Percentiles rank a stretch among this genome's conserved stretches.
Evolutionary conservation across 2,329 filamentous ascomycete species (phyloP).

Genomic region (Mariannaea elegans): DNA sequence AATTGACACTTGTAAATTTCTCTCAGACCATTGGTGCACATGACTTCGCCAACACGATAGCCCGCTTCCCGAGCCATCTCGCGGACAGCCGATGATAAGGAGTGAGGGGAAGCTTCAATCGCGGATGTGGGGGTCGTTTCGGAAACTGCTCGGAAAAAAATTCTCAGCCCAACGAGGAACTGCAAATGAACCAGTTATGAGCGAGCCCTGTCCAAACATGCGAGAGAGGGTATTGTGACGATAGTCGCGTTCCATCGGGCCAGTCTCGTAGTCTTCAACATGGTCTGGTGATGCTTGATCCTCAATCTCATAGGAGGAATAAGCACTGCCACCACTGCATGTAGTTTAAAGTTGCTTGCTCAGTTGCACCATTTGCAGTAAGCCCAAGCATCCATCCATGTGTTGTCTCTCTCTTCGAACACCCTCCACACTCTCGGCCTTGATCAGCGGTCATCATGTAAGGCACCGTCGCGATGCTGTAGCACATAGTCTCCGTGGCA

Average conservation of each 20-base stretch:
- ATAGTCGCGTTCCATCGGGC: slow-evolving; percentile 19
- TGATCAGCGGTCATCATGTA: slow-evolving; percentile 27
- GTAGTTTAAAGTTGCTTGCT: not conserved
- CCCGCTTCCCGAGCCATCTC: not conserved
- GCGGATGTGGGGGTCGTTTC: slow-evolving; percentile 3
- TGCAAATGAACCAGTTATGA: too few relatives aligned
- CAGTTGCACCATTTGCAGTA: not conserved
- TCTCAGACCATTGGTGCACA: not conserved
- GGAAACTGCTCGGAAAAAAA: slow-evolving; percentile 15
- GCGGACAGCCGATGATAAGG: not conserved
- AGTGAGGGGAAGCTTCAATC: slow-evolving; percentile 1
- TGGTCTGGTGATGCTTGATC: slow-evolving; percentile 22
- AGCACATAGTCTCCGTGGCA: slow-evolving; percentile 3
- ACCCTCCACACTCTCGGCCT: slow-evolving; percentile 5
- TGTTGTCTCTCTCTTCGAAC: not conserved
- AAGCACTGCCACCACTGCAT: slow-evolving; percentile 16
- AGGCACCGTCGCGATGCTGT: slow-evolving; percentile 30
- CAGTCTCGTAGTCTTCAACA: slow-evolving; percentile 8
- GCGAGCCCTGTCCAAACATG: not conserved
- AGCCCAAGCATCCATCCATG: not conserved
- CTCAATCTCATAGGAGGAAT: slow-evolving; percentile 8
- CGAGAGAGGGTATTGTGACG: too few relatives aligned
- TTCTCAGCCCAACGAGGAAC: too few relatives aligned
- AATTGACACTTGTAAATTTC: too few relatives aligned
- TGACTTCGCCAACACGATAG: not conserved